Conservation (phyloP, 2,329 filamentous ascomycete species). For the Aspergillus aculeatinus region DNA sequence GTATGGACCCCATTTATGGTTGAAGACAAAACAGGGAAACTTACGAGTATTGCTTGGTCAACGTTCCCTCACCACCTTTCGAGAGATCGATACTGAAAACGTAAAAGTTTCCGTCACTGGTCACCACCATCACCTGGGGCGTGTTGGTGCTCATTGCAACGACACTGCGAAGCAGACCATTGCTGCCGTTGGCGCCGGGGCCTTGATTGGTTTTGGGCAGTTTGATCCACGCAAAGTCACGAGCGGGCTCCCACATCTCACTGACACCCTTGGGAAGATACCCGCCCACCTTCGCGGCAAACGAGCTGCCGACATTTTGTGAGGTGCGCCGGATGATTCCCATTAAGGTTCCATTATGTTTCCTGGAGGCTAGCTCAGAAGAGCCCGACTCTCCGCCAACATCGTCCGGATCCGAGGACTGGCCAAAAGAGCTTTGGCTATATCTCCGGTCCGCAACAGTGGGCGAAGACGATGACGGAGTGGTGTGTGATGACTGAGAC, state of each 20-base stretch:
- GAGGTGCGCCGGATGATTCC: constrained; percentile 92
- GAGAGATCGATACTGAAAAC: constrained; percentile 95
- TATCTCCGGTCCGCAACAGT: constrained; percentile 25
- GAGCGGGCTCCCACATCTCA: constrained; percentile 93
- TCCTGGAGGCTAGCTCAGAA: constrained; percentile 40
- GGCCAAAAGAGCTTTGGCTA: constrained; percentile 29
- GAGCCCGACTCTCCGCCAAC: constrained; percentile 28
- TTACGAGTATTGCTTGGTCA: constrained; percentile 92
- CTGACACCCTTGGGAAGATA: constrained; percentile 92
- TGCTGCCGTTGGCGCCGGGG: constrained; percentile 36
- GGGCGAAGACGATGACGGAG: constrained; percentile 26
- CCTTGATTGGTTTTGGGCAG: constrained; percentile 65
- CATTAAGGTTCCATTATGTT: constrained; percentile 73
- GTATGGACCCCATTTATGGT: constrained; percentile 13
- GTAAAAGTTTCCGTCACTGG: constrained; percentile 91
- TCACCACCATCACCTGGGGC: constrained; percentile 97
- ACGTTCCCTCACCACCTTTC: constrained; percentile 84
- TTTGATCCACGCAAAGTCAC: constrained; percentile 96
- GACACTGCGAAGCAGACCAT: constrained; percentile 75
- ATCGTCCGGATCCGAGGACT: constrained; percentile 34
- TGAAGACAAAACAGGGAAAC: constrained; percentile 38
- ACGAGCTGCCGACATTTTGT: constrained; percentile 84
- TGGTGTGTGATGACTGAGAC: constrained; percentile 30
- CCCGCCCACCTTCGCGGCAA: constrained; percentile 84
- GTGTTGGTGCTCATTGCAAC: constrained; percentile 95